Evolutionary conservation across 192 early-diverging fungal genomes (phyloP).

Genomic region (Fimicolochytrium jonesii): DNA sequence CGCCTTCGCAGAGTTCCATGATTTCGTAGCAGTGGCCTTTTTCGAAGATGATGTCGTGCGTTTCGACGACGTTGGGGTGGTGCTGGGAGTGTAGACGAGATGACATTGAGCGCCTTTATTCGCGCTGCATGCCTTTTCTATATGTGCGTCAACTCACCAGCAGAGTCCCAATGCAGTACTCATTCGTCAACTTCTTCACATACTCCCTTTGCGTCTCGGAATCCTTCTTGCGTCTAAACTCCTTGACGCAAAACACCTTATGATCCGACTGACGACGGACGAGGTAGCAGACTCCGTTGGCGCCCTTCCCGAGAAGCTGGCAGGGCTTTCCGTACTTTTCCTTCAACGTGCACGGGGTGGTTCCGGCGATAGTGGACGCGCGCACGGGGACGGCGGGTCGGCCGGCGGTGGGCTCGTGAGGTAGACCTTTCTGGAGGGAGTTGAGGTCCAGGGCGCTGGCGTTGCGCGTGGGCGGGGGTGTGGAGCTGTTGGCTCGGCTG

Average conservation of each 20-base stretch:
- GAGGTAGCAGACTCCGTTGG: conserved; percentile 12
- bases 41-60: conserved; percentile 12
- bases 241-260: conserved; percentile 2
- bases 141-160: not conserved
- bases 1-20: conserved; percentile 84
- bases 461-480: not conserved
- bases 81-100: not conserved
- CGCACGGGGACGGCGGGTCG: not conserved
- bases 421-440: not conserved
- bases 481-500: not conserved
- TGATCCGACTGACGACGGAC: conserved; percentile 2
- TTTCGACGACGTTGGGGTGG: conserved; percentile 15
- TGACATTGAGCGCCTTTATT: not conserved
- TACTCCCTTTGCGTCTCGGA: conserved; percentile 8
- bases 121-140: not conserved
- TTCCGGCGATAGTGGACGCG: not conserved
- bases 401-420: not conserved
- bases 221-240: conserved; percentile 5
- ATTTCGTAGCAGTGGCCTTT: conserved; percentile 42
- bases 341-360: not conserved
- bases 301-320: conserved; percentile 12
- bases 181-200: conserved; percentile 8
- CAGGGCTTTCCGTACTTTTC: conserved; percentile 18
- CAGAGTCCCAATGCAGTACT: conserved; percentile 16
- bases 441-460: not conserved